Conservation (phyloP, 2,329 filamentous ascomycete genomes). For the Fusarium sp. region DNA sequence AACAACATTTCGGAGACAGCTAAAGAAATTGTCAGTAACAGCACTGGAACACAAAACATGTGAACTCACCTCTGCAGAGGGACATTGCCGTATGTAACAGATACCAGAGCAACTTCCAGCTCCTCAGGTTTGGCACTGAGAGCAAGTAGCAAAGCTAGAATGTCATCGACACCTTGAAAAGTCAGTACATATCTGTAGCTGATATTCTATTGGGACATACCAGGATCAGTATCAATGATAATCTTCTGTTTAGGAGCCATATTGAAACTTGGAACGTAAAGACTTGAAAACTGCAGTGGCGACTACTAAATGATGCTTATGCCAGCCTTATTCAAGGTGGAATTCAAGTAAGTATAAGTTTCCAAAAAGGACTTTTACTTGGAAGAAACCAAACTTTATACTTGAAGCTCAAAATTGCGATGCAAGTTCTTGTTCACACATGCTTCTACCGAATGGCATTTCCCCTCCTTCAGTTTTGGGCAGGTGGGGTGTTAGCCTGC, state of each 20-base stretch:
- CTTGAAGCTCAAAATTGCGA: conserved; percentile 11
- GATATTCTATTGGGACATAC: conserved; percentile 57
- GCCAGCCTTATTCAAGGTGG: neutral
- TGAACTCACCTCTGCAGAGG: conserved; percentile 77
- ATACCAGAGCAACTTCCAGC: conserved; percentile 85
- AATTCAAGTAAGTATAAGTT: neutral
- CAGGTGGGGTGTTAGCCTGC: conserved; percentile 41
- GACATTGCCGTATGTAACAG: conserved; percentile 94
- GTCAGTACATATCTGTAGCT: neutral
- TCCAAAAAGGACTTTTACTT: neutral
- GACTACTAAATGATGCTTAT: neutral
- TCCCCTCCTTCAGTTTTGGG: conserved; percentile 44
- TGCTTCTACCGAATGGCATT: conserved; percentile 16
- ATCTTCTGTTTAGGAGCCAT: conserved; percentile 78
- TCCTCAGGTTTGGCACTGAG: conserved; percentile 85
- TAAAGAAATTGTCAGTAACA: conserved; percentile 49
- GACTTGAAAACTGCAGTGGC: conserved; percentile 3
- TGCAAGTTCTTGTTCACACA: conserved; percentile 8
- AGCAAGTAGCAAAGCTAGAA: conserved; percentile 87
- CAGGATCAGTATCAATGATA: conserved; percentile 95
- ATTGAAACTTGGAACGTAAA: conserved; percentile 4
- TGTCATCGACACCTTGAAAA: conserved; percentile 81
- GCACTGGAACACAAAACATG: neutral
- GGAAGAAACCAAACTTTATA: neutral
- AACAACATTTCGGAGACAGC: conserved; percentile 88